Evolutionary conservation across 106 monocot species (phyloP).

Genomic region (Dendrobium officinale): DNA sequence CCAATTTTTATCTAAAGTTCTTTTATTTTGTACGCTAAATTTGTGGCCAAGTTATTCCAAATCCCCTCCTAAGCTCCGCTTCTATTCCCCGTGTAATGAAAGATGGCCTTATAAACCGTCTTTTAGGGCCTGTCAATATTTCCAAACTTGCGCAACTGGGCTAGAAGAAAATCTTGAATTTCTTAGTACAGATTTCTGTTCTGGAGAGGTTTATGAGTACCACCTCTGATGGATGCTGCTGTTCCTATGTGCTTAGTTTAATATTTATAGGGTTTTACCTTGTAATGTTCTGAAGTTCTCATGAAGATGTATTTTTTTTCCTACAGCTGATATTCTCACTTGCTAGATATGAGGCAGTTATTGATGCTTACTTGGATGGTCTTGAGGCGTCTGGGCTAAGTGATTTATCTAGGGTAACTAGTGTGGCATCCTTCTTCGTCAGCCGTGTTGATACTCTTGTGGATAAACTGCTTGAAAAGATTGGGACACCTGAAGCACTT

Average conservation of each 20-base stretch:
- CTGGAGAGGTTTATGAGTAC: no score
- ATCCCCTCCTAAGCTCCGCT: not conserved
- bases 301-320: not conserved
- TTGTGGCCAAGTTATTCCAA: not conserved
- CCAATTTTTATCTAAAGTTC: not conserved
- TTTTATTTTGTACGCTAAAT: not conserved
- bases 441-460: constrained; percentile 80
- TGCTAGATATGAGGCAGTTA: constrained; percentile 81
- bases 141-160: no score
- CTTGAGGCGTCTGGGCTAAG: constrained; percentile 72
- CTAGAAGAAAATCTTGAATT: no score
- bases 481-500: constrained; percentile 85
- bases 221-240: no score
- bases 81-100: not conserved
- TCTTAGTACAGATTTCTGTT: no score
- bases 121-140: no score
- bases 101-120: no score
- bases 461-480: constrained; percentile 86
- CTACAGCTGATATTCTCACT: constrained; percentile 84
- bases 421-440: constrained; percentile 96
- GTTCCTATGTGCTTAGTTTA: no score
- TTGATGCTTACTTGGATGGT: constrained; percentile 93
- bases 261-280: not conserved
- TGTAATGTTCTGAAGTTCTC: constrained; percentile 7
- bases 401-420: constrained; percentile 77